Evolutionary conservation across 106 monocot species (phyloP).

Genomic region (Allium fistulosum): DNA sequence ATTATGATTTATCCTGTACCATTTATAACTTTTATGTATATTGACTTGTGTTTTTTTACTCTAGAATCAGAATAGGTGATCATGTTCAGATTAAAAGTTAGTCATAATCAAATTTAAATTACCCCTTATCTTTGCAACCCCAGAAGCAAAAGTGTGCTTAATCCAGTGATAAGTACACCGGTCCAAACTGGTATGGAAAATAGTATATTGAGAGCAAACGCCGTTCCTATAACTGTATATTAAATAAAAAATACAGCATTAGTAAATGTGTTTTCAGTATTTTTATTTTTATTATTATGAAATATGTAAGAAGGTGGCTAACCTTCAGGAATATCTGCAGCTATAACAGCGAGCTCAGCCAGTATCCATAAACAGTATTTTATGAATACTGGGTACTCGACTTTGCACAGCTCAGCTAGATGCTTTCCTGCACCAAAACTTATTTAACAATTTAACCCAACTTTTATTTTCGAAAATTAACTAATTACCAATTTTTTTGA

Average conservation of each 20-base stretch:
- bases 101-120: not conserved
- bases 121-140: constrained; percentile 86
- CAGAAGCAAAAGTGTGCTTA: constrained; percentile 74
- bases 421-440: constrained; percentile 38
- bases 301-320: not conserved
- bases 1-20: not conserved
- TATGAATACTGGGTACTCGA: constrained; percentile 49
- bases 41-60: too few relatives aligned
- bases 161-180: constrained; percentile 71
- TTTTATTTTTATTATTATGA: not conserved
- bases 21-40: too few relatives aligned
- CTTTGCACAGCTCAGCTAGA: constrained; percentile 63
- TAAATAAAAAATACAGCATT: not conserved
- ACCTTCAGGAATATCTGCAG: constrained; percentile 85
- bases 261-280: too few relatives aligned
- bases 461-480: not conserved
- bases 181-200: constrained; percentile 68
- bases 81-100: too few relatives aligned
- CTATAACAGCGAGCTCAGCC: constrained; percentile 66
- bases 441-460: not conserved
- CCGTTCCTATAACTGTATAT: constrained; percentile 74
- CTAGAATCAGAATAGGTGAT: too few relatives aligned
- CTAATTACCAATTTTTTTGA: not conserved
- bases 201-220: constrained; percentile 76
- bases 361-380: constrained; percentile 49